Conservation (phyloP, 768 basidiomycete species). For the Podaxis pistillaris region DNA sequence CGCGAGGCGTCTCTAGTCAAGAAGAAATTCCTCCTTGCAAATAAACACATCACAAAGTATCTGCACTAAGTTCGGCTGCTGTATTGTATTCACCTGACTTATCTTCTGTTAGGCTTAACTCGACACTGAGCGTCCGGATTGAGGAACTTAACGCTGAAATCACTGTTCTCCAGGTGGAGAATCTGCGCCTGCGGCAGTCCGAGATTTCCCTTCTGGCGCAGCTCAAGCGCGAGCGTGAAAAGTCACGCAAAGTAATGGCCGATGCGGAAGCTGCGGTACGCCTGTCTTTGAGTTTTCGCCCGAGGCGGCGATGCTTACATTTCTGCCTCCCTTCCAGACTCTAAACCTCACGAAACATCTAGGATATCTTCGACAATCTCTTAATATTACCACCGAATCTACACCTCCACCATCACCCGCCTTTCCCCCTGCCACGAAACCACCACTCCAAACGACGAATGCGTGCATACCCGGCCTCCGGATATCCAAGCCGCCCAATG, state of each 20-base stretch:
- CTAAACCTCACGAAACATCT: slow-evolving; percentile 65
- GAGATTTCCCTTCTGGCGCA: slow-evolving; percentile 75
- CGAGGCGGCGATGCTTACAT: slow-evolving; percentile 13
- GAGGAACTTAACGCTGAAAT: slow-evolving; percentile 85
- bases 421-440: slow-evolving; percentile 49
- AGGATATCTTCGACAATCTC: slow-evolving; percentile 59
- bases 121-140: slow-evolving; percentile 78
- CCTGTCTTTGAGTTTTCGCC: slow-evolving; percentile 8
- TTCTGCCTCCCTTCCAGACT: slow-evolving; percentile 35
- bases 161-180: slow-evolving; percentile 79
- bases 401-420: slow-evolving; percentile 41
- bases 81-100: background rate
- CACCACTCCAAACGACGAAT: slow-evolving; percentile 29
- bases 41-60: slow-evolving; percentile 90
- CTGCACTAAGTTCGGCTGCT: slow-evolving; percentile 19
- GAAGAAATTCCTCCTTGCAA: slow-evolving; percentile 88
- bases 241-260: slow-evolving; percentile 65
- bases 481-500: slow-evolving; percentile 61
- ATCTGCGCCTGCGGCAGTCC: slow-evolving; percentile 76
- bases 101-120: slow-evolving; percentile 61
- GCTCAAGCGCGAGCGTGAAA: slow-evolving; percentile 79
- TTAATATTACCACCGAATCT: slow-evolving; percentile 39
- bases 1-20: slow-evolving; percentile 61
- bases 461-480: slow-evolving; percentile 49
- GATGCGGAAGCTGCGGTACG: slow-evolving; percentile 76